A percentile compares a stretch with the other conserved stretches of the same genome.
phyloP scores from a whole-genome alignment of 441 rosid species.

The Pelargonium australe region DNA sequence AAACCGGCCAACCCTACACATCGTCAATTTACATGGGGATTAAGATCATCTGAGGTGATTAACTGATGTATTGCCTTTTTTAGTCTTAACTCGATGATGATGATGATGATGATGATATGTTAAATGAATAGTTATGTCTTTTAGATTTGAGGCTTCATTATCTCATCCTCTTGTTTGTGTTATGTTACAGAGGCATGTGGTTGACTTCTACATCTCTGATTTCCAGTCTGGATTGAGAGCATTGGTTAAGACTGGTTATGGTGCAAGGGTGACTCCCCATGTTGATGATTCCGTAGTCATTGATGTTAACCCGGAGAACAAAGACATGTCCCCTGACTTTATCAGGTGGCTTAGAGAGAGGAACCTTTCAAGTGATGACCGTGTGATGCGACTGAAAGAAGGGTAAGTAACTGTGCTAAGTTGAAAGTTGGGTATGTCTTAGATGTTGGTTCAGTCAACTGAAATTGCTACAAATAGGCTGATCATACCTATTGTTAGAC shows the following conservation, averaged over 20 bases:
- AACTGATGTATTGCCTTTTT: conserved; percentile 17
- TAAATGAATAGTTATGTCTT: not conserved
- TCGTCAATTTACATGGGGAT: conserved; percentile 96
- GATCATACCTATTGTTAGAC: too few species aligned
- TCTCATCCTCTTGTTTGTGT: not conserved
- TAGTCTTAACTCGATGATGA: not conserved
- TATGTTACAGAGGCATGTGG: conserved; percentile 77
- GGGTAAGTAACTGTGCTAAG: conserved; percentile 32
- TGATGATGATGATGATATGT: not conserved
- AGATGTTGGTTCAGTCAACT: not conserved
- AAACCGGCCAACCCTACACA: conserved; percentile 92
- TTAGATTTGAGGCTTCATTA: not conserved
- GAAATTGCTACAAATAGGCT: too few species aligned
- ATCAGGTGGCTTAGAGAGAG: conserved; percentile 63
- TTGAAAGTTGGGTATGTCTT: not conserved
- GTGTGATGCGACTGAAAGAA: conserved; percentile 66
- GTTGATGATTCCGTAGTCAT: conserved; percentile 63
- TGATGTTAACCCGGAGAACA: conserved; percentile 52
- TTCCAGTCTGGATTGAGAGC: conserved; percentile 97
- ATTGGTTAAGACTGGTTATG: conserved; percentile 72
- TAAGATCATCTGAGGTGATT: conserved; percentile 72
- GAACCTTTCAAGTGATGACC: conserved; percentile 70
- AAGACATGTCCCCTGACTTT: conserved; percentile 58
- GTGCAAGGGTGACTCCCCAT: conserved; percentile 63
- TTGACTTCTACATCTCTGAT: conserved; percentile 98